Percentiles rank a stretch among this genome's conserved stretches.
phyloP scores from a whole-genome alignment of 257 asterid genomes.

The Parsonsia alboflavescens region DNA sequence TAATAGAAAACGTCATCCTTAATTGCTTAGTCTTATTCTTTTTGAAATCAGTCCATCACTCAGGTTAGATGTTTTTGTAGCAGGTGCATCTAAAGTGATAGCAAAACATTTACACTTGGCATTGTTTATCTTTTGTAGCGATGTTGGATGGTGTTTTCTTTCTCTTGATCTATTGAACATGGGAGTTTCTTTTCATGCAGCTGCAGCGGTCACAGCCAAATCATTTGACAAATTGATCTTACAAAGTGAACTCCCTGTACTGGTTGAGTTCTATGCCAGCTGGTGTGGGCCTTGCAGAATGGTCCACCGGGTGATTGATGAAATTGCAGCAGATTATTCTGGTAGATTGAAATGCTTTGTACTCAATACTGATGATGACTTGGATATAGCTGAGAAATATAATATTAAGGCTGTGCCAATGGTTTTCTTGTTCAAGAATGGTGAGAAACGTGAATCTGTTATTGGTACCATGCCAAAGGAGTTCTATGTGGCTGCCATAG shows the following conservation, averaged over 20 bases:
- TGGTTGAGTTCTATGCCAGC: conserved; percentile 75
- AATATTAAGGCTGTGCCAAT: conserved; percentile 89
- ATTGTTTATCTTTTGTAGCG: neutral
- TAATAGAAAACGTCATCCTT: neutral
- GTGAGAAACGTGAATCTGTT: conserved; percentile 53
- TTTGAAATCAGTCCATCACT: neutral
- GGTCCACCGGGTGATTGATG: conserved; percentile 88
- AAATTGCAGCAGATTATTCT: conserved; percentile 70
- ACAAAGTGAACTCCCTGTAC: conserved; percentile 61
- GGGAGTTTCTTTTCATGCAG: conserved; percentile 35
- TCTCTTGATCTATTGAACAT: neutral
- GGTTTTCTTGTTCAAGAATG: conserved; percentile 75
- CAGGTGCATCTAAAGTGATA: neutral
- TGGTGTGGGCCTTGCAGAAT: conserved; percentile 98
- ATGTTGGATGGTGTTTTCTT: neutral
- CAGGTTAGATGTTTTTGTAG: neutral
- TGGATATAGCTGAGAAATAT: conserved; percentile 55
- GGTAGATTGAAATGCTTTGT: conserved; percentile 70
- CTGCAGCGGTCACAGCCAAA: conserved; percentile 51
- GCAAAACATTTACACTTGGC: neutral
- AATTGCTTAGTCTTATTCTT: neutral
- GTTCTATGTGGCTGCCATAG: conserved; percentile 73
- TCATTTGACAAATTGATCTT: conserved; percentile 71
- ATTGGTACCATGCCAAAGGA: conserved; percentile 92
- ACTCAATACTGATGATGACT: conserved; percentile 60